These are phyloP conservation scores for Aquanectria penicillioides DNA, from an alignment of 2,329 filamentous ascomycete genomes.

Conservation along the genomic window DNA sequence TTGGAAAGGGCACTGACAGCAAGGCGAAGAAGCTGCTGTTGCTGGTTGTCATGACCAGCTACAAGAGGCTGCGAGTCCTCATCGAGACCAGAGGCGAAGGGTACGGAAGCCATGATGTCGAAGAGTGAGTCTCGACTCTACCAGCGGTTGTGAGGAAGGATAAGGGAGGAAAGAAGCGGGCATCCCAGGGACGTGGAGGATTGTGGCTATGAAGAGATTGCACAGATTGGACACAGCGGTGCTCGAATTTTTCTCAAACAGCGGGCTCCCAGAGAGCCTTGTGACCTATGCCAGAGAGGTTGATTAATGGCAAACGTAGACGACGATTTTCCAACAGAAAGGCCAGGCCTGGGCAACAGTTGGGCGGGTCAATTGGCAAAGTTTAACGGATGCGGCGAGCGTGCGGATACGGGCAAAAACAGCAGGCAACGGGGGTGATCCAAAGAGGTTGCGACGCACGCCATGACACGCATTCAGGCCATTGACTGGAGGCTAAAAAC, in stretches of 20 bases:
- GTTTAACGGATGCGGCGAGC: neutral
- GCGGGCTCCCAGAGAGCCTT: neutral
- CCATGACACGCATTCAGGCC: neutral
- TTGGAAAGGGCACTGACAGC: constrained; percentile 1
- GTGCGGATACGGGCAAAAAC: neutral
- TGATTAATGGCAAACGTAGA: constrained; percentile 2
- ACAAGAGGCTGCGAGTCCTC: neutral
- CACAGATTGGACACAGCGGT: neutral
- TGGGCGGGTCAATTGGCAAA: constrained; percentile 12
- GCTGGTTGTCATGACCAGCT: neutral
- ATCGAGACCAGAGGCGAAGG: neutral
- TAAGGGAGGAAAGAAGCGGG: neutral
- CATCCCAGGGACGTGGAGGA: neutral
- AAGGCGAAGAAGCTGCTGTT: neutral
- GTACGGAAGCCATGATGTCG: neutral
- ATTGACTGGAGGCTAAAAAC: neutral
- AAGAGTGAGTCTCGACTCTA: neutral
- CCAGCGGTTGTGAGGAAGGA: neutral
- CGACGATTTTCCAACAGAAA: neutral
- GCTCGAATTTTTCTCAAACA: no score
- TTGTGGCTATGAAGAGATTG: neutral
- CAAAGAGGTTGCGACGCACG: neutral
- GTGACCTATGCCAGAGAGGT: neutral
- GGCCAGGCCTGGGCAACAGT: neutral
- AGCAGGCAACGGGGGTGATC: no score